Base-by-base conservation (phyloP, 225 moss, liverwort and hornwort genomes). In the Pseudoscleropodium purum region DNA sequence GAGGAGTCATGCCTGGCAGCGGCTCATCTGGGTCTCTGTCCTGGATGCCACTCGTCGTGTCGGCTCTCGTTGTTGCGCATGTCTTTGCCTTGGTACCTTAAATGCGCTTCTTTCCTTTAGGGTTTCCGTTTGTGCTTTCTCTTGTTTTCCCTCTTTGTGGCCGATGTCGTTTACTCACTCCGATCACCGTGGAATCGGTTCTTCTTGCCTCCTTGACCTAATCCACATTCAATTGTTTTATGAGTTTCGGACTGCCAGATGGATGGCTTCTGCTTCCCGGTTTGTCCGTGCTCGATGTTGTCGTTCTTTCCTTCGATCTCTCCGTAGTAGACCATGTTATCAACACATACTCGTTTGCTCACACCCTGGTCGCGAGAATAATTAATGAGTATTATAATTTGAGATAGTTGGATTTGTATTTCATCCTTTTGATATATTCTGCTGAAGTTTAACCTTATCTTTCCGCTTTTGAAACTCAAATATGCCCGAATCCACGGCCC, bases 51-150 rank as follows among this genome's bases (percentile, higher is more conserved):
- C 90, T 94, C 39, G 59, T 87, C 37, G 94, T 94, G 78, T 92
- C 94, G 23, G 94, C 89, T 86, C 94, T 94, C 87, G 92, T 94
- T 23, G 90, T 91, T 59, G 92, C 92, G 73, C 94, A 94, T 67
- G 86, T 94, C 84, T 90, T 84, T 43, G 94, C 94, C 62, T 86
- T 94, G 87, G 94, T 94, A 75, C 54, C 65, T 51, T 20, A 24
- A 84, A 34, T 39, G 13, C 43, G 37, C 60, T 81, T 37, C 3
- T 74, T 63, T 60, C 63, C 29, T 64, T 27, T 52, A 56, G 87
- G 79, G 59, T 61, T 86, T 65, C 37, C n/a, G 56, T 30, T 33
- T 26, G 45, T 72, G 15, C 39, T 70, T 78, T 70, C 43, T 87
- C 49, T 27, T 49, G 15, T 56, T 81, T 43, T 63, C 52, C 52